A percentile compares a stretch with the other conserved stretches of the same genome.
Conservation (phyloP, 2,329 filamentous ascomycete genomes). For the Teratosphaeria nubilosa region DNA sequence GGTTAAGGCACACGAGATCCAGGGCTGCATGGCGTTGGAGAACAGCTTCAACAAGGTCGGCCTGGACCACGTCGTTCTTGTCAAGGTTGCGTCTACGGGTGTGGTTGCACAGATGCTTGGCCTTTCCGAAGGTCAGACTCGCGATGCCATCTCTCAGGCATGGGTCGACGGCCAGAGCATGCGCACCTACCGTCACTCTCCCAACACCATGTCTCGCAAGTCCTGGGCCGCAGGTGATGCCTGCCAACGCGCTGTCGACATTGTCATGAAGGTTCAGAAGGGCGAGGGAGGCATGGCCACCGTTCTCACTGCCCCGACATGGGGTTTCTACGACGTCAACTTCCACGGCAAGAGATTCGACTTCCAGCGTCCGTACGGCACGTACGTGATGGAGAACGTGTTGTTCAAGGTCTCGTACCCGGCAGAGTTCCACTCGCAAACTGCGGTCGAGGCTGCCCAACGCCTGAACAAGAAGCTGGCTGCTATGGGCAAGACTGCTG, state of each 20-base stretch:
- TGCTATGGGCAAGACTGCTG: slow-evolving; percentile 76
- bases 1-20: slow-evolving; percentile 96
- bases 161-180: slow-evolving; percentile 95
- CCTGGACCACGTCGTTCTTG: slow-evolving; percentile 91
- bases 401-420: slow-evolving; percentile 99
- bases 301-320: slow-evolving; percentile 81
- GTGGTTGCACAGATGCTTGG: slow-evolving; percentile 94
- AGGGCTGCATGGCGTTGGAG: slow-evolving; percentile 90
- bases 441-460: slow-evolving; percentile 88
- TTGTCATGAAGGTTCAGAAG: slow-evolving; percentile 94
- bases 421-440: slow-evolving; percentile 98
- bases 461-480: slow-evolving; percentile 77
- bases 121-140: slow-evolving; percentile 78
- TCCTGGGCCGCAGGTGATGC: slow-evolving; percentile 98
- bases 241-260: slow-evolving; percentile 93
- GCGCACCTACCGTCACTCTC: slow-evolving; percentile 92
- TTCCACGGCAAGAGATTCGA: slow-evolving; percentile 94
- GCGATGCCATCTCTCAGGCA: slow-evolving; percentile 90
- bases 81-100: slow-evolving; percentile 92
- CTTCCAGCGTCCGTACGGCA: slow-evolving; percentile 93
- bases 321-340: slow-evolving; percentile 98
- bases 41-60: slow-evolving; percentile 99
- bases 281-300: slow-evolving; percentile 87
- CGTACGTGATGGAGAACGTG: slow-evolving; percentile 99
- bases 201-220: slow-evolving; percentile 99